A percentile compares a stretch with the other conserved stretches of the same genome.
These are phyloP conservation scores for Myxozyma mucilagina DNA, from an alignment of 805 yeast genomes.

Conservation along the genomic window DNA sequence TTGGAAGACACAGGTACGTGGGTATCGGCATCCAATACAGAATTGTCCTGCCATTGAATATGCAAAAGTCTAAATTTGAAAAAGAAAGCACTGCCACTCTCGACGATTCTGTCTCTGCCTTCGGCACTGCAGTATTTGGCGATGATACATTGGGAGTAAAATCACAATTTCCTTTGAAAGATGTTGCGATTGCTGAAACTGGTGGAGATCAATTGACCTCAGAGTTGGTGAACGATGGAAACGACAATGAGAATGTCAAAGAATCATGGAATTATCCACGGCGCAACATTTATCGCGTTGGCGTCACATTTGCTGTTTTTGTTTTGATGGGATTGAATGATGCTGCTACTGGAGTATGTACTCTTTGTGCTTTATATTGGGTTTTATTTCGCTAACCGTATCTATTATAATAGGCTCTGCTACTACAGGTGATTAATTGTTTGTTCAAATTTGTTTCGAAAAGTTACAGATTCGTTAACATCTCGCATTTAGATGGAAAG, in stretches of 20 bases:
- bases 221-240: not conserved
- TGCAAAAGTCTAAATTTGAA: too few species aligned
- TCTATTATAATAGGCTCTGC: not conserved
- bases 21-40: too few species aligned
- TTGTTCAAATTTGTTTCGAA: not conserved
- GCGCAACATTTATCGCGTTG: slow-evolving; percentile 10
- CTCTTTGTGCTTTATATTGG: not conserved
- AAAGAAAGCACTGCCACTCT: not conserved
- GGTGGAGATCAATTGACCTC: not conserved
- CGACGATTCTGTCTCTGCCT: not conserved
- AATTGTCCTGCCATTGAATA: too few species aligned
- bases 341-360: slow-evolving; percentile 56
- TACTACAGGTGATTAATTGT: not conserved
- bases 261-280: slow-evolving; percentile 22
- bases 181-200: not conserved
- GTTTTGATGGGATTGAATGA: slow-evolving; percentile 41
- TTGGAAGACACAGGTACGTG: too few species aligned
- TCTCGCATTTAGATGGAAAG: slow-evolving; percentile 45
- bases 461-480: not conserved
- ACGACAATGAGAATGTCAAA: not conserved
- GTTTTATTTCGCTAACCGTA: not conserved
- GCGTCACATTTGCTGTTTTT: slow-evolving; percentile 20
- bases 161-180: not conserved
- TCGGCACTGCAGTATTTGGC: not conserved
- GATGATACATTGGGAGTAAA: not conserved